Conservation (phyloP, 257 asterid genomes). For the Mitragyna speciosa region DNA sequence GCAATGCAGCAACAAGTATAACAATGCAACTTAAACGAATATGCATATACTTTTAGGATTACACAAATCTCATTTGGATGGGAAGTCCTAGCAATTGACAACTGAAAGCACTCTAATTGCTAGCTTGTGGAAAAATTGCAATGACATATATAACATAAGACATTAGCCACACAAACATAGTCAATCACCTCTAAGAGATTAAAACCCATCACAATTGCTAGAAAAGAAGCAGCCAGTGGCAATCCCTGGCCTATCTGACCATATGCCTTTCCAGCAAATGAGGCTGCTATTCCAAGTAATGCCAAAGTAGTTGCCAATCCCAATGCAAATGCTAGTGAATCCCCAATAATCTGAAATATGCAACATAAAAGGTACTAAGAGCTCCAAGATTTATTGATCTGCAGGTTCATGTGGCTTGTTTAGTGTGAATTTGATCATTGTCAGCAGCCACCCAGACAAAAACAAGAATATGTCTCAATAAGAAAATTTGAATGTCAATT, state of each 20-base stretch:
- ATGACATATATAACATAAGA: background rate
- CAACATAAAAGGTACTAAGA: background rate
- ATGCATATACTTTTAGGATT: background rate
- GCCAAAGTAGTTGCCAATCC: constrained; percentile 96
- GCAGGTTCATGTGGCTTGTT: background rate
- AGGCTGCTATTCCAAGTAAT: constrained; percentile 86
- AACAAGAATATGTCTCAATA: background rate
- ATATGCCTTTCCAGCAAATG: constrained; percentile 97
- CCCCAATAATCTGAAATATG: constrained; percentile 60
- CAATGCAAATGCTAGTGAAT: constrained; percentile 83
- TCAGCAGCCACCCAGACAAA: no score
- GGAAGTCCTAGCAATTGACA: constrained; percentile 1
- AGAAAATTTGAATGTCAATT: background rate
- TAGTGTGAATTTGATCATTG: no score
- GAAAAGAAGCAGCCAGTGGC: constrained; percentile 84
- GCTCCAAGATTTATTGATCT: background rate
- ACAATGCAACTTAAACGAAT: background rate
- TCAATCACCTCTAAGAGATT: constrained; percentile 77
- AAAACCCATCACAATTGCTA: constrained; percentile 86
- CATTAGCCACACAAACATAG: constrained; percentile 4
- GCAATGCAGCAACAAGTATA: background rate
- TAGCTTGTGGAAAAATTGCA: background rate
- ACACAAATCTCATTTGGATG: background rate
- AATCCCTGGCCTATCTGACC: constrained; percentile 96
- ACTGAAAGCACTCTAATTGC: background rate